phyloP scores from a whole-genome alignment of 2,329 filamentous ascomycete species.

The Bipolaris gigantea region DNA sequence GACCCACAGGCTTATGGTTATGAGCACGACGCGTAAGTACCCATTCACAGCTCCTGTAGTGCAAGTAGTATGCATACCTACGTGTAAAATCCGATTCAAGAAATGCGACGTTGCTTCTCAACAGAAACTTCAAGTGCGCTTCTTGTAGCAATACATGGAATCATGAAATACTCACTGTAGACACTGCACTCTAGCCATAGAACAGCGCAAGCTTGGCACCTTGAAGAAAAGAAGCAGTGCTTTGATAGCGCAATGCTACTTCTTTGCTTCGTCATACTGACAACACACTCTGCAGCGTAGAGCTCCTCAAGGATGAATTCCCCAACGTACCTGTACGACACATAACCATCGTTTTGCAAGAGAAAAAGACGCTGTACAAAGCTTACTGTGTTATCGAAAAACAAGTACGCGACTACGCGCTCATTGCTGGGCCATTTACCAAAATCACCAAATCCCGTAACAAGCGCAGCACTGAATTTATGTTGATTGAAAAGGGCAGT shows the following conservation, averaged over 20 bases:
- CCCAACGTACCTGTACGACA: conserved; percentile 41
- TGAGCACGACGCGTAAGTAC: conserved; percentile 35
- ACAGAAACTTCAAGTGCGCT: conserved; percentile 8
- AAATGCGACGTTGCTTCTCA: neutral
- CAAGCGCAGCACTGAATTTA: conserved; percentile 21
- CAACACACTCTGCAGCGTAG: conserved; percentile 19
- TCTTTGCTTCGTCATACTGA: conserved; percentile 10
- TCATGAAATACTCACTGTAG: conserved; percentile 1
- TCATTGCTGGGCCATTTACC: conserved; percentile 16
- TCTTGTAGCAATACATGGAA: neutral
- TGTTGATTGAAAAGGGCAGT: conserved; percentile 28
- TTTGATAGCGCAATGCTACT: neutral
- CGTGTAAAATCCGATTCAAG: neutral
- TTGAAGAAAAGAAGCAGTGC: neutral
- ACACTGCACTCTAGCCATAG: neutral
- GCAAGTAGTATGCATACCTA: neutral
- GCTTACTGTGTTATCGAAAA: conserved; percentile 41
- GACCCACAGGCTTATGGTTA: conserved; percentile 18
- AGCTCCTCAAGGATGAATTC: conserved; percentile 49
- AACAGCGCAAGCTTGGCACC: conserved; percentile 1
- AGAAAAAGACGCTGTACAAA: conserved; percentile 44
- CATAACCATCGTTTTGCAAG: conserved; percentile 37
- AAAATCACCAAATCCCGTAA: conserved; percentile 27
- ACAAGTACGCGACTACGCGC: conserved; percentile 29
- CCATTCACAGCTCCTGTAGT: neutral